A percentile compares a stretch with the other conserved stretches of the same genome.
These are phyloP conservation scores for Saccharomycopsis lassenensis DNA, from an alignment of 805 yeast genomes.

Conservation along the genomic window DNA sequence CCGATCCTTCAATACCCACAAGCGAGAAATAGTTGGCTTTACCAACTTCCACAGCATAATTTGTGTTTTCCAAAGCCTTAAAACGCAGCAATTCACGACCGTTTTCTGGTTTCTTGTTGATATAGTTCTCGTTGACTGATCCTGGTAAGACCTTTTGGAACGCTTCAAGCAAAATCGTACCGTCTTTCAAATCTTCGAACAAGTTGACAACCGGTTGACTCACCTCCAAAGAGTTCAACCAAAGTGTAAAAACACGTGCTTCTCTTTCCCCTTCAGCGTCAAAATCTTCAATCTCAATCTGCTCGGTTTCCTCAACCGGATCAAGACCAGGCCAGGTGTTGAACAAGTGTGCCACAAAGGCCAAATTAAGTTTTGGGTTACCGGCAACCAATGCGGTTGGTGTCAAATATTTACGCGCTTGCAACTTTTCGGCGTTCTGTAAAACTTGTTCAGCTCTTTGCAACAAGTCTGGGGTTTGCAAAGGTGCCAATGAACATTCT, in stretches of 20 bases:
- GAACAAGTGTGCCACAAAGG: slow-evolving; percentile 94
- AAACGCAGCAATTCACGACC: slow-evolving; percentile 77
- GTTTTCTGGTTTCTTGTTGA: slow-evolving; percentile 72
- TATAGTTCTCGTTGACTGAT: slow-evolving; percentile 63
- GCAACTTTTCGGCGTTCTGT: slow-evolving; percentile 79
- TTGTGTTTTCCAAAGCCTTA: slow-evolving; percentile 95
- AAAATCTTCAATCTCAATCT: slow-evolving; percentile 91
- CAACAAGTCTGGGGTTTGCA: slow-evolving; percentile 63
- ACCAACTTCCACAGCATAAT: slow-evolving; percentile 95
- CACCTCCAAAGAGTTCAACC: slow-evolving; percentile 95
- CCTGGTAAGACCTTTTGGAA: slow-evolving; percentile 95
- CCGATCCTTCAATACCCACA: slow-evolving; percentile 97
- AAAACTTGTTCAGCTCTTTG: slow-evolving; percentile 83
- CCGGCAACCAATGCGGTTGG: slow-evolving; percentile 91
- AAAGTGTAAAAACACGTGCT: slow-evolving; percentile 94
- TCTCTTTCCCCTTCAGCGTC: slow-evolving; percentile 99
- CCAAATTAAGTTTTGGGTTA: slow-evolving; percentile 91
- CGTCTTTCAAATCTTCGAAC: slow-evolving; percentile 93
- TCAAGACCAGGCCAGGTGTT: slow-evolving; percentile 96
- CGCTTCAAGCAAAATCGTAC: slow-evolving; percentile 79
- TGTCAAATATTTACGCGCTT: slow-evolving; percentile 88
- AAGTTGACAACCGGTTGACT: slow-evolving; percentile 87
- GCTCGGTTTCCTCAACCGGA: slow-evolving; percentile 85
- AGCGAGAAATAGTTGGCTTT: slow-evolving; percentile 85
- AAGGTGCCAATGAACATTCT: slow-evolving; percentile 74